A percentile compares a stretch with the other conserved stretches of the same genome.
These are phyloP conservation scores for Nicotiana attenuata DNA, from an alignment of 257 asterid genomes.

Conservation along the genomic window DNA sequence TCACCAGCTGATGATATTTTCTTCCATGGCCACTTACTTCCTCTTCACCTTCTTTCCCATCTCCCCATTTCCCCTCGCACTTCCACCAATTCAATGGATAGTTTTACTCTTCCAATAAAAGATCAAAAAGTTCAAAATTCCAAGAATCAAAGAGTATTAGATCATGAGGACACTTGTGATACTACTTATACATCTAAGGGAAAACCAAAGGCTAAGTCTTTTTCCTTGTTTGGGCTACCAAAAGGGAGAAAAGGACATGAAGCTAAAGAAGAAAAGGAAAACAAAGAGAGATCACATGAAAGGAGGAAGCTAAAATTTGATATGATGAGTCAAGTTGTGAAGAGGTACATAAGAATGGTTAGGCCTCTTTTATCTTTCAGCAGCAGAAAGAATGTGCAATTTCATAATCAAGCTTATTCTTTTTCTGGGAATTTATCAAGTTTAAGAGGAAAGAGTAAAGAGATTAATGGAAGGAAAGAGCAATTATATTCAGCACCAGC, in stretches of 20 bases:
- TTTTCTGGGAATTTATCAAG: conserved; percentile 54
- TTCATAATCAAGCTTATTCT: conserved; percentile 40
- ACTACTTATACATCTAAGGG: conserved; percentile 9
- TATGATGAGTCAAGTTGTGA: conserved; percentile 36
- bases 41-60: conserved; percentile 81
- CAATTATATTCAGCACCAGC: conserved; percentile 60
- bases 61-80: conserved; percentile 67
- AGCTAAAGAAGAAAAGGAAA: conserved; percentile 8
- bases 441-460: conserved; percentile 15
- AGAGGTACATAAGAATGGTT: conserved; percentile 57
- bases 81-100: conserved; percentile 60
- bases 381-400: conserved; percentile 13
- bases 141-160: background rate
- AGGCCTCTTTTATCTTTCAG: conserved; percentile 47
- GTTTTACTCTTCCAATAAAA: conserved; percentile 54
- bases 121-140: background rate
- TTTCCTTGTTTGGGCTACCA: conserved; percentile 44
- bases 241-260: conserved; percentile 38
- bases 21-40: conserved; percentile 91
- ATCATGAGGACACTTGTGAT: background rate
- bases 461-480: conserved; percentile 21
- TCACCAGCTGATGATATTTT: conserved; percentile 97
- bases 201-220: conserved; percentile 48
- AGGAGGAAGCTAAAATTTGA: conserved; percentile 42
- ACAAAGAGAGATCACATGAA: conserved; percentile 22